These are phyloP conservation scores for Tulasnella sp. DNA, from an alignment of 768 basidiomycete species.

Conservation along the genomic window DNA sequence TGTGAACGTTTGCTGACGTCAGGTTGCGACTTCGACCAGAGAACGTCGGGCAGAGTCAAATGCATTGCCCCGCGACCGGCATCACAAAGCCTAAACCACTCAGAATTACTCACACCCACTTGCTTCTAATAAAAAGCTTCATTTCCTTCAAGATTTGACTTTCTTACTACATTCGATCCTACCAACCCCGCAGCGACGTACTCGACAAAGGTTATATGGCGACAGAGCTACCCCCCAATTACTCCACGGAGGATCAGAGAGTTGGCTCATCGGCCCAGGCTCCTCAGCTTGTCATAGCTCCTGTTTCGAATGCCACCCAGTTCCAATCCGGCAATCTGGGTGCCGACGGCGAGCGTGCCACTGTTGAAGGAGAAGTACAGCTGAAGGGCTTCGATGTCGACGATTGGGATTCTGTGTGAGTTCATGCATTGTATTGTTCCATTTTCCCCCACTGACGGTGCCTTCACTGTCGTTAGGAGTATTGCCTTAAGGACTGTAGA, in stretches of 20 bases:
- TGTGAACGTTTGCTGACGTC: no score
- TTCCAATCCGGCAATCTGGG: constrained; percentile 84
- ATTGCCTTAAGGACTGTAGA: constrained; percentile 29
- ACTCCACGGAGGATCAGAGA: not conserved
- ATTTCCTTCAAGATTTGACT: no score
- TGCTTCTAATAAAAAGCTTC: no score
- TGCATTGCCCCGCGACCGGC: no score
- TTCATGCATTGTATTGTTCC: constrained; percentile 21
- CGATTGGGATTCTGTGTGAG: constrained; percentile 61
- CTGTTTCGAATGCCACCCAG: constrained; percentile 51
- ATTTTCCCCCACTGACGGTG: constrained; percentile 17
- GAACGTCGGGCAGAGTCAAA: no score
- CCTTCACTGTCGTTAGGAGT: constrained; percentile 16
- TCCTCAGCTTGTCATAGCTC: constrained; percentile 58
- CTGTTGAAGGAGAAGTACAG: constrained; percentile 79
- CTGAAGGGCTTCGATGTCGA: constrained; percentile 53
- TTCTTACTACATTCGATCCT: no score
- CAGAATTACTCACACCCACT: no score
- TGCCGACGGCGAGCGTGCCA: constrained; percentile 67
- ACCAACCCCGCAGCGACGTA: no score
- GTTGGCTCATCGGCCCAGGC: not conserved
- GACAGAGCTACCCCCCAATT: constrained; percentile 8
- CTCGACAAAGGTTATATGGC: no score
- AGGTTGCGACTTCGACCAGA: no score
- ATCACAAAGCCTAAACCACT: no score